These are phyloP conservation scores for Smittium culicis DNA, from an alignment of 371 early-diverging fungal genomes.

Conservation along the genomic window DNA sequence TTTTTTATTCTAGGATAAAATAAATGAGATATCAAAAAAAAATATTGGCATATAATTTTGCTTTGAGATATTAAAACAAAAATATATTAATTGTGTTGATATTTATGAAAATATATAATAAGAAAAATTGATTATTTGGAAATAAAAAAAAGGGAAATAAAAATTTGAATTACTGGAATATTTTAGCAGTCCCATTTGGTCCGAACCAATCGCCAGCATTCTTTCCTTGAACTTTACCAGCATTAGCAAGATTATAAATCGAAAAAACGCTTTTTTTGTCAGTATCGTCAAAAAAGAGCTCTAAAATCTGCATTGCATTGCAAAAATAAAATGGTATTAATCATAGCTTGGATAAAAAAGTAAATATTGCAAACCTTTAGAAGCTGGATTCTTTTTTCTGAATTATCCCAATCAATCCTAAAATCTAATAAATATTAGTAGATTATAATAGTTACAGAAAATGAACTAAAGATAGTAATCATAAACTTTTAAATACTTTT, in stretches of 20 bases:
- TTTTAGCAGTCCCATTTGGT: conserved; percentile 81
- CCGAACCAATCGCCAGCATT: conserved; percentile 95
- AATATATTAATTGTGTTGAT: too few species aligned
- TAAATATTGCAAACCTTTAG: conserved; percentile 3
- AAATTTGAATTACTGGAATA: conserved; percentile 47
- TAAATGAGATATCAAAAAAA: too few species aligned
- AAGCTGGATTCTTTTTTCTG: conserved; percentile 36
- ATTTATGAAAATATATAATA: too few species aligned
- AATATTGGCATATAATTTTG: too few species aligned
- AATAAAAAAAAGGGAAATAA: conserved; percentile 1
- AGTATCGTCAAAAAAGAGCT: conserved; percentile 72
- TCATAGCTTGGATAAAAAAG: not conserved
- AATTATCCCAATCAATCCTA: conserved; percentile 14
- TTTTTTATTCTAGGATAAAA: too few species aligned
- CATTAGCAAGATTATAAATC: conserved; percentile 78
- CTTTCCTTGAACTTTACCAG: conserved; percentile 72
- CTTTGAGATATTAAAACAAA: too few species aligned
- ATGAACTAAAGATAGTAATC: not conserved
- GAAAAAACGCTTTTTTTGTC: conserved; percentile 65
- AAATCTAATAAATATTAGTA: conserved; percentile 15
- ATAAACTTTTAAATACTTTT: conserved; percentile 31
- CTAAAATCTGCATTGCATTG: conserved; percentile 49
- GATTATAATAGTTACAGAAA: not conserved
- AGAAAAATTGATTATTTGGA: too few species aligned
- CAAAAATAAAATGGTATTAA: not conserved